Conservation (phyloP, 768 basidiomycete species). For the Tylopilus felleus region DNA sequence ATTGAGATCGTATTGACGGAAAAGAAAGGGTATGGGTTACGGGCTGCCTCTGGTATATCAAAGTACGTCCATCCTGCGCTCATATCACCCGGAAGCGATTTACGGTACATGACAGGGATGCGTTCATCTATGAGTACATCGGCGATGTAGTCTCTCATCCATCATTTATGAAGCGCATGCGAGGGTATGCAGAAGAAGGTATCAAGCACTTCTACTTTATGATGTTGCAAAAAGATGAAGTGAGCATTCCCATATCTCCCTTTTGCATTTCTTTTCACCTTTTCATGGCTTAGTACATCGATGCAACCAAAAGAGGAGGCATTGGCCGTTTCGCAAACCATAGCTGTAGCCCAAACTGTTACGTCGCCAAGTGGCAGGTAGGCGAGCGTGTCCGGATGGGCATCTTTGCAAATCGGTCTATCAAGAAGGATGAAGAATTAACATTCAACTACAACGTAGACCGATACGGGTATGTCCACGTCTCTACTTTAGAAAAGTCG, state of each 20-base stretch:
- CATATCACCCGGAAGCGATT: neutral
- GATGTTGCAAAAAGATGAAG: slow-evolving; percentile 99
- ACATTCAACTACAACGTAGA: slow-evolving; percentile 99
- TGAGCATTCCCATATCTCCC: slow-evolving; percentile 34
- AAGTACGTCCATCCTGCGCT: slow-evolving; percentile 46
- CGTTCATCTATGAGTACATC: slow-evolving; percentile 96
- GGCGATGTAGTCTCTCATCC: slow-evolving; percentile 90
- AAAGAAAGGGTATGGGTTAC: slow-evolving; percentile 92
- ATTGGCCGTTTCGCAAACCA: slow-evolving; percentile 98
- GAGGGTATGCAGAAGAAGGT: slow-evolving; percentile 88
- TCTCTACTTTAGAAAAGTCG: neutral
- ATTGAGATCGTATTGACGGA: slow-evolving; percentile 92
- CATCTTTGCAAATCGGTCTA: slow-evolving; percentile 86
- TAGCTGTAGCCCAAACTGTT: slow-evolving; percentile 96
- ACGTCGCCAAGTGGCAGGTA: slow-evolving; percentile 97
- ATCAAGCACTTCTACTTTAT: slow-evolving; percentile 99
- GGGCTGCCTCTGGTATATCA: slow-evolving; percentile 64
- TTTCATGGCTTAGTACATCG: slow-evolving; percentile 68
- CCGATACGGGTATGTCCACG: slow-evolving; percentile 81
- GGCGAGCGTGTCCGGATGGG: slow-evolving; percentile 92
- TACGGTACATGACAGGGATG: slow-evolving; percentile 52
- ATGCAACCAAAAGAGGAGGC: slow-evolving; percentile 95
- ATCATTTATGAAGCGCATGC: slow-evolving; percentile 91
- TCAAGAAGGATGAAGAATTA: slow-evolving; percentile 80
- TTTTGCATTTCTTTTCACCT: neutral